phyloP scores from a whole-genome alignment of 208 protist genomes.

The Novymonas esmeraldas region DNA sequence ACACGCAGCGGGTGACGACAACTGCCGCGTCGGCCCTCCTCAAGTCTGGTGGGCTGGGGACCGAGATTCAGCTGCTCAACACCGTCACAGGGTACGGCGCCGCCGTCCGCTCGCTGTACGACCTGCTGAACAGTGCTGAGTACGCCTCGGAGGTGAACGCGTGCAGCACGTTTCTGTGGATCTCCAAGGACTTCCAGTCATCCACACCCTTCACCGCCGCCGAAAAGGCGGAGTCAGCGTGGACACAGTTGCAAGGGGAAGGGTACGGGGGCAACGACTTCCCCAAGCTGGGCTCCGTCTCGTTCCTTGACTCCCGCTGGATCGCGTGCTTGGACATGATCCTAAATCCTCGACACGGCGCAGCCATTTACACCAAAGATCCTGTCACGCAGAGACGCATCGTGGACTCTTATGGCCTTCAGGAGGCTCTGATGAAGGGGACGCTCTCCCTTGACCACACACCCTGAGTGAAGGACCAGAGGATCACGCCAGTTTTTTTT shows the following conservation, averaged over 20 bases:
- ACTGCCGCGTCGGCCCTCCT: neutral
- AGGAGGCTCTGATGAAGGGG: no score
- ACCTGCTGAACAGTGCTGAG: conserved; percentile 17
- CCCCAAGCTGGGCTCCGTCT: neutral
- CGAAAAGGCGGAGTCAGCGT: neutral
- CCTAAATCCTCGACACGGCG: neutral
- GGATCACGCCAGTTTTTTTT: no score
- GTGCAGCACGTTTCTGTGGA: conserved; percentile 35
- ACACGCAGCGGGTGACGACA: neutral
- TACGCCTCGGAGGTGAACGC: neutral
- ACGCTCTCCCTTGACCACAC: no score
- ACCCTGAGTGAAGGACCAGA: no score
- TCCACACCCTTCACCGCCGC: conserved; percentile 4
- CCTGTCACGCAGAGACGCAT: conserved; percentile 8
- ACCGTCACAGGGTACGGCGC: no score
- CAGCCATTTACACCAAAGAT: conserved; percentile 46
- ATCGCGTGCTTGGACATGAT: conserved; percentile 38
- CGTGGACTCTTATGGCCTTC: conserved; percentile 33
- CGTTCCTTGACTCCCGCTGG: conserved; percentile 43
- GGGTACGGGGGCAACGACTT: neutral
- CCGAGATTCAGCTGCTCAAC: conserved; percentile 3
- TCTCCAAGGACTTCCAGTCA: conserved; percentile 4
- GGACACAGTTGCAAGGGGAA: neutral
- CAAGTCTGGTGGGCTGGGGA: neutral
- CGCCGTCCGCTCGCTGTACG: neutral